Percentiles rank a stretch among this genome's conserved stretches.
phyloP scores from a whole-genome alignment of 345 rosid species.

The Camelina hispida region DNA sequence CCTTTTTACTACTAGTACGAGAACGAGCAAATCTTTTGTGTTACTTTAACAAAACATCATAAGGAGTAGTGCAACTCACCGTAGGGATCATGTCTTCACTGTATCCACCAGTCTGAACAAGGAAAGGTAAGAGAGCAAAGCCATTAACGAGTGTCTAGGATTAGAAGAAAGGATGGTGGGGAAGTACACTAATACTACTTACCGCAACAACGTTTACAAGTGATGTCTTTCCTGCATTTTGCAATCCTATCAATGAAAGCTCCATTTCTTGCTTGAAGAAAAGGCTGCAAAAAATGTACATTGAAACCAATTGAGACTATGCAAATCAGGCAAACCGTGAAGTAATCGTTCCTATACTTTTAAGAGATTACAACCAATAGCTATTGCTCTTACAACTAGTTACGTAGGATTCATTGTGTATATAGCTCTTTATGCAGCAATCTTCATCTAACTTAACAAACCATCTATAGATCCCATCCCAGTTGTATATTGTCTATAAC shows the following conservation, averaged over 20 bases:
- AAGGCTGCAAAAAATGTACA: constrained; percentile 56
- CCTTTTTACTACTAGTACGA: background rate
- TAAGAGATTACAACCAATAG: no score
- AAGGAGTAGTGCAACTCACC: constrained; percentile 46
- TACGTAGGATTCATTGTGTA: no score
- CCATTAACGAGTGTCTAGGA: constrained; percentile 25
- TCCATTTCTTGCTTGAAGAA: constrained; percentile 93
- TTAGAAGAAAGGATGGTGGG: background rate
- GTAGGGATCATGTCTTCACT: constrained; percentile 96
- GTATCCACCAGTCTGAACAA: constrained; percentile 79
- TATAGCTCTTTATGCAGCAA: background rate
- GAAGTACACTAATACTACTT: constrained; percentile 54
- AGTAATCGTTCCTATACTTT: no score
- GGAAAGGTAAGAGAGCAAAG: constrained; percentile 39
- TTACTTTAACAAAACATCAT: constrained; percentile 2
- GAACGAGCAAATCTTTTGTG: background rate
- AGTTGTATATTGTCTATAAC: constrained; percentile 9
- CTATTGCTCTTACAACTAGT: constrained; percentile 7
- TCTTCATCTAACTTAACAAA: constrained; percentile 6
- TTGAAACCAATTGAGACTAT: background rate
- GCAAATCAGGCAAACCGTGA: background rate
- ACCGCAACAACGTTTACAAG: constrained; percentile 84
- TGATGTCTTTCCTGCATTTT: constrained; percentile 88
- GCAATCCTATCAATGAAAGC: constrained; percentile 86
- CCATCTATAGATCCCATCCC: constrained; percentile 17